Percentiles rank a stretch among this genome's conserved stretches.
Evolutionary conservation across 2,329 filamentous ascomycete species (phyloP).

Genomic region (Pseudocercospora fijiensis): DNA sequence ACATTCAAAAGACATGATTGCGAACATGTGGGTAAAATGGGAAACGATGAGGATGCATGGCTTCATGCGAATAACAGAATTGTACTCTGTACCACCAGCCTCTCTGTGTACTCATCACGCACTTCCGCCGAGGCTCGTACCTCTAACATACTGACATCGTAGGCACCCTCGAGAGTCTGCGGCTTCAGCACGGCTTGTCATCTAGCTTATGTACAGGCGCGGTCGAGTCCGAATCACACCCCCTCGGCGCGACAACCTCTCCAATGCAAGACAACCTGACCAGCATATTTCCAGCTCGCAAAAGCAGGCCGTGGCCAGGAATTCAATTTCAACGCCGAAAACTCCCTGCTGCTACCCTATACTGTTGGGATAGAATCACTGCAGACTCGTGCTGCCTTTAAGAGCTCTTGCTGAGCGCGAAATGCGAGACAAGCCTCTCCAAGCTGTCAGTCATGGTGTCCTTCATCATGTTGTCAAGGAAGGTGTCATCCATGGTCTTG

Average conservation of each 20-base stretch:
- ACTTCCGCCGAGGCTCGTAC: conserved; percentile 12
- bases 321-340: conserved; percentile 9
- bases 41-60: neutral
- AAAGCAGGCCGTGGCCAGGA: conserved; percentile 11
- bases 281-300: conserved; percentile 15
- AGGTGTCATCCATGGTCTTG: conserved; percentile 35
- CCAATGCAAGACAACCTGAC: conserved; percentile 10
- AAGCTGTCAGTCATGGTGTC: conserved; percentile 36
- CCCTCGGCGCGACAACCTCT: conserved; percentile 2
- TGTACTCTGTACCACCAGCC: conserved; percentile 14
- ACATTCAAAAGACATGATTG: neutral
- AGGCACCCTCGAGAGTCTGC: conserved; percentile 2
- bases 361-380: conserved; percentile 6
- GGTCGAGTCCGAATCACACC: conserved; percentile 9
- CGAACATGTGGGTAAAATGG: neutral
- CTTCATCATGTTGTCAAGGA: conserved; percentile 39
- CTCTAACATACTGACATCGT: conserved; percentile 7
- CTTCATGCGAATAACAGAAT: conserved; percentile 7
- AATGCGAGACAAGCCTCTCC: conserved; percentile 41
- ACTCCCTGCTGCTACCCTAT: conserved; percentile 17
- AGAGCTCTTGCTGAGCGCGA: conserved; percentile 34
- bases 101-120: conserved; percentile 19
- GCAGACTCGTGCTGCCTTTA: conserved; percentile 10
- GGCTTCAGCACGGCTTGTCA: conserved; percentile 7
- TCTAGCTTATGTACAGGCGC: conserved; percentile 15